Conservation (phyloP, 1,139 yeast genomes). For the Candida tetrigidarum region DNA sequence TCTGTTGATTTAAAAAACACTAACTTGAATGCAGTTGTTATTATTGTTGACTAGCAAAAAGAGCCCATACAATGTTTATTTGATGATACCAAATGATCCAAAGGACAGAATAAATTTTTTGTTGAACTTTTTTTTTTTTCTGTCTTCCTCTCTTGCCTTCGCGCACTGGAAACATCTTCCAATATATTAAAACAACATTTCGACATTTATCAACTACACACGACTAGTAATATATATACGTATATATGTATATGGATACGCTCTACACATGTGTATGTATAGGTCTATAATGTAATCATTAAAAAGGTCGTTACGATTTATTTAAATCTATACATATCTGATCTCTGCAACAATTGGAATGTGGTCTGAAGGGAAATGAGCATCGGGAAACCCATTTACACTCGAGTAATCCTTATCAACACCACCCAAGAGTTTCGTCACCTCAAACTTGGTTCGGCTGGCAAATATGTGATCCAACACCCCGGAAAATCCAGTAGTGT, state of each 20-base stretch:
- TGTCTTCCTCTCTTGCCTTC: conserved; percentile 1
- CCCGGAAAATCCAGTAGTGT: conserved; percentile 51
- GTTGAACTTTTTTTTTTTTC: conserved; percentile 5
- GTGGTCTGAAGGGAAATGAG: conserved; percentile 48
- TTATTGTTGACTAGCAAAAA: conserved; percentile 3
- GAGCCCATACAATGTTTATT: conserved; percentile 3
- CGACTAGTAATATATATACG: neutral
- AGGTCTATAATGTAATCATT: neutral
- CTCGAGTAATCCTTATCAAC: conserved; percentile 24
- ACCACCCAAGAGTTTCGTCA: conserved; percentile 24
- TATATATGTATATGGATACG: neutral
- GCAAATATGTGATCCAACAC: conserved; percentile 66
- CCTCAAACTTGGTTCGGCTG: conserved; percentile 32
- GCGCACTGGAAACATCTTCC: too few relatives aligned
- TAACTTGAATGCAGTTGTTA: conserved; percentile 1
- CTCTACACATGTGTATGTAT: too few relatives aligned
- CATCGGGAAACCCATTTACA: conserved; percentile 41
- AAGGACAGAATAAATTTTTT: conserved; percentile 6
- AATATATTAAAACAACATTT: neutral
- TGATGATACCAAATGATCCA: neutral
- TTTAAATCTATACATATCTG: conserved; percentile 8
- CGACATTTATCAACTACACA: neutral
- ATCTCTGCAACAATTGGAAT: conserved; percentile 34
- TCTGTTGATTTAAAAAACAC: neutral
- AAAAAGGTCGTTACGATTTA: neutral